Conservation (phyloP, 2,329 filamentous ascomycete species). For the Botrytis medusae region DNA sequence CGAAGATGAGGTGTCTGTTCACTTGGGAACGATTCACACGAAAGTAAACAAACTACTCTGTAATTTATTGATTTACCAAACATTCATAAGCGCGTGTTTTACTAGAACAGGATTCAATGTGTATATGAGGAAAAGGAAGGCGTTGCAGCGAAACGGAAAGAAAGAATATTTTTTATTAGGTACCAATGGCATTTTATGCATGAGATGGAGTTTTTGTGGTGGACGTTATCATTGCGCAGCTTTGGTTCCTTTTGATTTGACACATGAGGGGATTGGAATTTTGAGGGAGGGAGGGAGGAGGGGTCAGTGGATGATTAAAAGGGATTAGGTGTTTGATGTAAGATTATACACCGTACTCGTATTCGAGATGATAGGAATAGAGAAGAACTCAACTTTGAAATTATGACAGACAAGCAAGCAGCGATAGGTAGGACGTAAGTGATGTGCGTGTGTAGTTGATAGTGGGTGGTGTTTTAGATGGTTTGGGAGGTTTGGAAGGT, state of each 20-base stretch:
- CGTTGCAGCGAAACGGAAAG: conserved; percentile 4
- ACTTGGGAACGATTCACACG: background rate
- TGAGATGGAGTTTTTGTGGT: conserved; percentile 10
- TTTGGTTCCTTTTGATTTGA: background rate
- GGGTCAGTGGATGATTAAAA: conserved; percentile 13
- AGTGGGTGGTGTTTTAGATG: background rate
- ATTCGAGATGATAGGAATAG: background rate
- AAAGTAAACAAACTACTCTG: conserved; percentile 4
- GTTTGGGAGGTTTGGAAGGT: too few relatives aligned
- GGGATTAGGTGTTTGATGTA: background rate
- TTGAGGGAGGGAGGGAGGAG: background rate
- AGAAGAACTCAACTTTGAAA: conserved; percentile 3
- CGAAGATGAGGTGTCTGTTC: conserved; percentile 32
- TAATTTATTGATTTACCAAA: conserved; percentile 19
- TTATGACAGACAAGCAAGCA: background rate
- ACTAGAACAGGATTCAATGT: conserved; percentile 25
- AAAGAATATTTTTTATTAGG: background rate
- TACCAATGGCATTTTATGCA: conserved; percentile 4
- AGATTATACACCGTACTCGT: background rate
- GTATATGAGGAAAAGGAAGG: conserved; percentile 30
- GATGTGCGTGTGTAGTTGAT: background rate
- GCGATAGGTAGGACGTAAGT: background rate
- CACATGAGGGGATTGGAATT: conserved; percentile 11
- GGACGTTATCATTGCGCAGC: background rate
- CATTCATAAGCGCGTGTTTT: conserved; percentile 22